Evolutionary conservation across 1,284 basidiomycete species (phyloP), one percentile per base, ranked within the genome.

Genomic region (Lentinula novae-zelandiae): DNA sequence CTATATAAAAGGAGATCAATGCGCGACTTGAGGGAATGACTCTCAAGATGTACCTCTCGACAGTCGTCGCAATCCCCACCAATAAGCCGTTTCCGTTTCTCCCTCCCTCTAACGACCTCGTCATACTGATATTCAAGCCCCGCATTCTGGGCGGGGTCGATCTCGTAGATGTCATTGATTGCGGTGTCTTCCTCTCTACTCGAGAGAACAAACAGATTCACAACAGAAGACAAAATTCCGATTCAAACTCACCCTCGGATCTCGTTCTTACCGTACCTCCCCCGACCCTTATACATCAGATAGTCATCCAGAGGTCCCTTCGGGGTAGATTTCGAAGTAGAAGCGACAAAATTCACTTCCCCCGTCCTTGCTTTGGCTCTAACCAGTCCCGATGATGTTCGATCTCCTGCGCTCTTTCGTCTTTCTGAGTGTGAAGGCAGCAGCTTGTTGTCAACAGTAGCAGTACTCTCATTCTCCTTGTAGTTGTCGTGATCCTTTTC

Each of bases 1-100:
- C 93, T 95, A 63, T 17, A 27, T 61, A 15, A 15, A 10, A 34
- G 49, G 27, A 65, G 49, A 44, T 42, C 13, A 52, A 44, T 55
- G 42, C 39, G 8, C 38, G 38, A 6, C 39, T 36, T 36, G 40
- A 53, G 50, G 56, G 31, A 51, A 40, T n/a, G 12, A 27, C 13
- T 34, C 22, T 42, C n/a, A 34, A 17, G 36, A 39, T 42, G 65
- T 68, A 93, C 94, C 55, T 88, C 90, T 49, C 79, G 82, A 71
- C 95, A 97, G 63, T 87, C 90, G 67, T 92, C 90, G 72, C 95
- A 97, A 65, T 93, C 92, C 1, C 79, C 85, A 5, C 83, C 95
- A 54, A 89, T 80, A 80, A 96, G 81, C 62, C 78, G 75, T 66
- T 80, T 81, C 49, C 95, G 77, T 51, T 84, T 82, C 13, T 83